Percentiles rank a stretch among this genome's conserved stretches.
Conservation (phyloP, 2,329 filamentous ascomycete species). For the Penicillium griseofulvum region DNA sequence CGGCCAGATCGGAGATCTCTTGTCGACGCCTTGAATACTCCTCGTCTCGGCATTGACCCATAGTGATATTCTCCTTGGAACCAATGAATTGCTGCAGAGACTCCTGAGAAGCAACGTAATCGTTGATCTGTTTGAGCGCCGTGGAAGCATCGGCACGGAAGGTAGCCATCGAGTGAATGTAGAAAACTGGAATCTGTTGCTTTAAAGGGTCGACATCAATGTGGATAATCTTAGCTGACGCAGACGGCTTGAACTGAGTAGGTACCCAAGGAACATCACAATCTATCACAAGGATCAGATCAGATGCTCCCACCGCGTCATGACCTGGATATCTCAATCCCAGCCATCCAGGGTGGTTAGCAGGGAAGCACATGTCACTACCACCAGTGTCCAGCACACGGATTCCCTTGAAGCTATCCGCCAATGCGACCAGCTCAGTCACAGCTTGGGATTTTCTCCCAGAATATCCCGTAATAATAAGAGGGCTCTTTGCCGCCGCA, state of each 20-base stretch:
- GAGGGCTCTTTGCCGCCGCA: slow-evolving; percentile 47
- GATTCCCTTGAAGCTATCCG: slow-evolving; percentile 48
- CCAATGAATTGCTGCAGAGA: slow-evolving; percentile 45
- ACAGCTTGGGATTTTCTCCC: slow-evolving; percentile 48
- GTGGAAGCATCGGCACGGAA: slow-evolving; percentile 66
- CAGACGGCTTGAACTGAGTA: slow-evolving; percentile 64
- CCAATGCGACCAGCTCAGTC: slow-evolving; percentile 46
- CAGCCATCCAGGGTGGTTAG: slow-evolving; percentile 55
- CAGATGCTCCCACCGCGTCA: slow-evolving; percentile 69
- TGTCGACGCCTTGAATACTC: slow-evolving; percentile 60
- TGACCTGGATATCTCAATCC: slow-evolving; percentile 74
- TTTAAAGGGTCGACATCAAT: slow-evolving; percentile 67
- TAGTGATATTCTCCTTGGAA: slow-evolving; percentile 42
- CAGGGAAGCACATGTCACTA: slow-evolving; percentile 53
- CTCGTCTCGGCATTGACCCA: slow-evolving; percentile 56
- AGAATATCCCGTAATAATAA: slow-evolving; percentile 52
- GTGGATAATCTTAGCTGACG: slow-evolving; percentile 60
- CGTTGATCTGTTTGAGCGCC: slow-evolving; percentile 67
- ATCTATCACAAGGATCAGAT: slow-evolving; percentile 80
- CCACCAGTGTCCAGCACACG: slow-evolving; percentile 54
- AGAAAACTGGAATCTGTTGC: slow-evolving; percentile 71
- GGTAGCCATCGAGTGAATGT: slow-evolving; percentile 63
- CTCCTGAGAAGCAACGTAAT: slow-evolving; percentile 54
- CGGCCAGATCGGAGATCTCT: slow-evolving; percentile 56
- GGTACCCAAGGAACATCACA: slow-evolving; percentile 93